Percentiles rank a stretch among this genome's conserved stretches.
phyloP scores from a whole-genome alignment of 306 rosid genomes.

The Arachis stenosperma region DNA sequence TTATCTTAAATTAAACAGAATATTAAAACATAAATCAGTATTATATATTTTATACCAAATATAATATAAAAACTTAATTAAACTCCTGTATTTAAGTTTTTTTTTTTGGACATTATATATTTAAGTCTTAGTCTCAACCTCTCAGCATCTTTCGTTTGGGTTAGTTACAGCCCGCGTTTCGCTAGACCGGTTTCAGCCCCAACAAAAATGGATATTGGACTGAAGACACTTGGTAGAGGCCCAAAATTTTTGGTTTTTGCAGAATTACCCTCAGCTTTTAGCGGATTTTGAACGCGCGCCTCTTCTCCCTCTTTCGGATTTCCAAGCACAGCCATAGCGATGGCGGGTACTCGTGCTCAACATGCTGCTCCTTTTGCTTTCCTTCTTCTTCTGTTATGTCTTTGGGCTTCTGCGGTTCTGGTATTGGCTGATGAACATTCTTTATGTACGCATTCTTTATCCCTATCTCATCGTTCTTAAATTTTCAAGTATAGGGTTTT shows the following conservation, averaged over 20 bases:
- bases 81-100: no score
- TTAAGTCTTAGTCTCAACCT: no score
- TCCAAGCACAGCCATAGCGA: conserved; percentile 33
- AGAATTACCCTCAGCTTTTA: conserved; percentile 27
- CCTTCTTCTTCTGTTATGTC: conserved; percentile 38
- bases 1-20: no score
- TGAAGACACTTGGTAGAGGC: conserved; percentile 10
- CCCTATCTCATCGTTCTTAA: not conserved
- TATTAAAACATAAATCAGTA: no score
- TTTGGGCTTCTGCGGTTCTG: conserved; percentile 29
- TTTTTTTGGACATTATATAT: no score
- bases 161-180: no score
- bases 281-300: conserved; percentile 55
- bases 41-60: no score
- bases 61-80: no score
- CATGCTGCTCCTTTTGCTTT: conserved; percentile 35
- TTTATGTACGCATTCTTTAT: conserved; percentile 50
- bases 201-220: not conserved
- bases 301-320: conserved; percentile 18
- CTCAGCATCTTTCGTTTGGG: no score
- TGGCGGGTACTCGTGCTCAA: conserved; percentile 40
- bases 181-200: no score
- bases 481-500: conserved; percentile 44
- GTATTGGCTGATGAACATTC: conserved; percentile 42
- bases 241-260: conserved; percentile 14